Base-by-base conservation (phyloP, 1,284 basidiomycete species). In the Trametes polyzona region DNA sequence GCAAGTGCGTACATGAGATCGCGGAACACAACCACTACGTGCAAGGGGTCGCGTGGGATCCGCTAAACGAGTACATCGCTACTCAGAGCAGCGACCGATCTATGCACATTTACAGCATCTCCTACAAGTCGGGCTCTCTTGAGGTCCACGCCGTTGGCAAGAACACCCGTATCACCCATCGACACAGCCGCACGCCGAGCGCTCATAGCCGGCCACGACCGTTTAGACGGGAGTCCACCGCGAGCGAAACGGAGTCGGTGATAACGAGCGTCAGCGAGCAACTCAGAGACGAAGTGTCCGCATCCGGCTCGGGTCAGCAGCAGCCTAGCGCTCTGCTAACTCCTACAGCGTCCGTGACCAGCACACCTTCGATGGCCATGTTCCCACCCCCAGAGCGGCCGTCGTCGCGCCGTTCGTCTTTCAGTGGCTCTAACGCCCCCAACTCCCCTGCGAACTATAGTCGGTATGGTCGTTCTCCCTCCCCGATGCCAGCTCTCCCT, bases 31-130 rank as follows among this genome's bases (percentile, higher is more conserved):
- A 83, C 33, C 95, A 97, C 73, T 97, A 93, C 69, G 95, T 98
- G 0, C 95, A 98, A 76, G 96, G 95, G 14, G 96, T 98, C 26
- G 91, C 94, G 1, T 98, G 96, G 95, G 95, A 98, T 64, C 95
- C 95, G 1, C 74, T 96, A 65, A 95, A 96, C 70, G 92, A 96
- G 71, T 97, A 91, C 69, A 91, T 98, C 62, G 95, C 95, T 2
- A 97, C 95, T 0, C 96, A 97, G 71, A 93, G 91, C 72, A 93
- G 90, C 66, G 95, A 97, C 73, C 83, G 95, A 33, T 88, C 92
- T 10, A 93, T 97, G 81, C 92, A 95, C 68, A 87, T 96, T 62
- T 93, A 95, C 73, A 84, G 83, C 57, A 87, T 96, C 62, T 83
- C 83, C 10, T 84, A 84, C 58, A 90, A 90, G 65, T 83, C 88